Evolutionary conservation across 345 rosid genomes (phyloP).

Genomic region (Syzygium grande): DNA sequence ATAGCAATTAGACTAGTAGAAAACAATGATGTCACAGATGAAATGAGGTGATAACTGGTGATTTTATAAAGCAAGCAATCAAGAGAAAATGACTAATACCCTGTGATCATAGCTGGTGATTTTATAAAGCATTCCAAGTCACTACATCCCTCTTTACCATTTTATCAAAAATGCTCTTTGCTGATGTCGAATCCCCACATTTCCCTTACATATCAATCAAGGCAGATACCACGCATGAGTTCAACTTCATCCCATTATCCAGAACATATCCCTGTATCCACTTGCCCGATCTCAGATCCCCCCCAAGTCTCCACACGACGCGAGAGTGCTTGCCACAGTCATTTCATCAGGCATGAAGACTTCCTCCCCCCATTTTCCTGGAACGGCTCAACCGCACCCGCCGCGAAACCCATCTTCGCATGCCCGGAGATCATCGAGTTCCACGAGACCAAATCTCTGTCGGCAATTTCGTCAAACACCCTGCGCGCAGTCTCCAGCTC

Average conservation of each 20-base stretch:
- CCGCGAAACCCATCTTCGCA: slow-evolving; percentile 49
- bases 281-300: slow-evolving; percentile 50
- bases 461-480: slow-evolving; percentile 65
- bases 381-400: slow-evolving; percentile 56
- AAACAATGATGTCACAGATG: not conserved
- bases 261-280: slow-evolving; percentile 43
- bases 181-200: slow-evolving; percentile 66
- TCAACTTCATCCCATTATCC: slow-evolving; percentile 36
- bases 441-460: slow-evolving; percentile 70
- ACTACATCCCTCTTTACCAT: slow-evolving; percentile 49
- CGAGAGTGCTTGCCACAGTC: slow-evolving; percentile 72
- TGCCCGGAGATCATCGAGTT: slow-evolving; percentile 90
- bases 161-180: slow-evolving; percentile 59
- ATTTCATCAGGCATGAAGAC: slow-evolving; percentile 67
- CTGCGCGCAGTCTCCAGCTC: slow-evolving; percentile 32
- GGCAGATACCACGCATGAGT: slow-evolving; percentile 51
- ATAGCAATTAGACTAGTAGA: not conserved
- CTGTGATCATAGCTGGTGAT: slow-evolving; percentile 41
- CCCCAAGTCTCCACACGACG: slow-evolving; percentile 63
- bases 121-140: slow-evolving; percentile 57
- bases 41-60: not conserved
- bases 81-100: slow-evolving; percentile 26
- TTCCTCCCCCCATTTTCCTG: slow-evolving; percentile 42
- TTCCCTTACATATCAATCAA: slow-evolving; percentile 76
- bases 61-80: not conserved